Conservation (phyloP, 1,284 basidiomycete species). For the Microbotryum intermedium region DNA sequence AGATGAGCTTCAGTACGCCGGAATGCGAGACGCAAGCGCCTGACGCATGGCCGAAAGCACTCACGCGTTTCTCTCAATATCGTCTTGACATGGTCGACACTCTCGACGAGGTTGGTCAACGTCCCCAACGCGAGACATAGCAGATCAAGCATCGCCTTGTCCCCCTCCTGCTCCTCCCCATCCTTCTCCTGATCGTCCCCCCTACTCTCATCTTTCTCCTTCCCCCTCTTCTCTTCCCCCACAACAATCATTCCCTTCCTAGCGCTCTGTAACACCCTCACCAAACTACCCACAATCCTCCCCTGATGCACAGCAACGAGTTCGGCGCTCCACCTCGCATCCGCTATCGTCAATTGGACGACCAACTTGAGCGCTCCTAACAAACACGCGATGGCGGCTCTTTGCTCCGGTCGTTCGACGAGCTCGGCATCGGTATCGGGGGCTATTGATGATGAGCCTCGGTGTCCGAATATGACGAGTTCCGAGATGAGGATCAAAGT, state of each 20-base stretch:
- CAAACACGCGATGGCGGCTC: not conserved
- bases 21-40: no score
- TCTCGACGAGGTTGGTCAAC: conserved; percentile 23
- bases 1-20: no score
- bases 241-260: not conserved
- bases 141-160: not conserved
- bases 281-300: conserved; percentile 1
- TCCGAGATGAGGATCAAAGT: not conserved
- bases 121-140: conserved; percentile 21
- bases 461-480: not conserved
- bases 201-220: not conserved
- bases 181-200: not conserved
- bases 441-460: not conserved
- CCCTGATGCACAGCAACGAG: not conserved
- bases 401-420: no score
- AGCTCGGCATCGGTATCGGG: not conserved
- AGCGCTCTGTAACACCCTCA: not conserved
- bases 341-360: conserved; percentile 4
- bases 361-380: not conserved
- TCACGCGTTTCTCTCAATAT: conserved; percentile 8
- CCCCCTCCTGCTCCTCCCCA: not conserved
- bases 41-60: not conserved
- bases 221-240: not conserved
- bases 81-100: conserved; percentile 1
- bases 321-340: conserved; percentile 5